Conservation (phyloP, 768 basidiomycete genomes). For the Aureoboletus auriporus region DNA sequence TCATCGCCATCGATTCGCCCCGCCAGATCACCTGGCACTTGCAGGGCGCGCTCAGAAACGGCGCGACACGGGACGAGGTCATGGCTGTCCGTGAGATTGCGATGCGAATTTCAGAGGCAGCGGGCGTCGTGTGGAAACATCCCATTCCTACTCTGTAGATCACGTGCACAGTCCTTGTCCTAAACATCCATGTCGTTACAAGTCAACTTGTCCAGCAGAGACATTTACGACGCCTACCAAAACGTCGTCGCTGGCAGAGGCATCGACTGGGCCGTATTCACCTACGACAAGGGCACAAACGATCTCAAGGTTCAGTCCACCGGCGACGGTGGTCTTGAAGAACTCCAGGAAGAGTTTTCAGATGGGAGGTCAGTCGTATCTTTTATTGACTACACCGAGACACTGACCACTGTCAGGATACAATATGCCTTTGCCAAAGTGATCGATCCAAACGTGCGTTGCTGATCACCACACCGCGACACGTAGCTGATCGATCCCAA, state of each 20-base stretch:
- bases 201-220: slow-evolving; percentile 71
- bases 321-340: slow-evolving; percentile 86
- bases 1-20: slow-evolving; percentile 59
- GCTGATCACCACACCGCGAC: background rate
- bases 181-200: slow-evolving; percentile 62
- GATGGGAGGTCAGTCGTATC: slow-evolving; percentile 69
- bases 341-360: slow-evolving; percentile 90
- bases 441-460: slow-evolving; percentile 74
- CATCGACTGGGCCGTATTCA: slow-evolving; percentile 77
- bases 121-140: slow-evolving; percentile 34
- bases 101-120: slow-evolving; percentile 44
- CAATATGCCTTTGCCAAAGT: slow-evolving; percentile 92
- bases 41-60: slow-evolving; percentile 48
- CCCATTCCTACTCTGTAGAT: background rate
- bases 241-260: slow-evolving; percentile 62
- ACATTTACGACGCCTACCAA: slow-evolving; percentile 71
- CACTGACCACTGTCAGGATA: slow-evolving; percentile 49
- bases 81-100: slow-evolving; percentile 52
- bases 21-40: slow-evolving; percentile 67
- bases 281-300: slow-evolving; percentile 77
- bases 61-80: slow-evolving; percentile 50
- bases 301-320: slow-evolving; percentile 85
- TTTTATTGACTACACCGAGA: background rate
- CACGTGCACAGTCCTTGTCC: slow-evolving; percentile 9
- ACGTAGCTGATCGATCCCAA: slow-evolving; percentile 26